phyloP scores from a whole-genome alignment of 2,329 filamentous ascomycete species.

The Penicillium occitanis region DNA sequence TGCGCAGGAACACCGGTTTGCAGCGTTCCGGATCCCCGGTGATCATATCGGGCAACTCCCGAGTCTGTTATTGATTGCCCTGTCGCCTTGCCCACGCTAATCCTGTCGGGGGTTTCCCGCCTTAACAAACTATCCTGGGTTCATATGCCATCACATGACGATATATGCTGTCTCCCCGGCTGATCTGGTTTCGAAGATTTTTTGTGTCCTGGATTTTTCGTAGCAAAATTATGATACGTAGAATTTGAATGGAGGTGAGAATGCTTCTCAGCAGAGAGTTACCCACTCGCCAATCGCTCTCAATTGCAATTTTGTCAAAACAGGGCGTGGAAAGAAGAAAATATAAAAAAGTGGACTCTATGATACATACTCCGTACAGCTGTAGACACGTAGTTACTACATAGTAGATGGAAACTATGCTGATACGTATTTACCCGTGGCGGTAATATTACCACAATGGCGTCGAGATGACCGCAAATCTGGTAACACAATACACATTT shows the following conservation, averaged over 20 bases:
- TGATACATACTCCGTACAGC: neutral
- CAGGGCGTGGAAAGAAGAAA: conserved; percentile 4
- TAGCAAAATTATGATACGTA: neutral
- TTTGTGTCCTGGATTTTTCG: neutral
- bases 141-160: neutral
- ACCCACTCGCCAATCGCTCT: neutral
- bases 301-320: neutral
- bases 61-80: conserved; percentile 10
- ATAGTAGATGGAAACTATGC: neutral
- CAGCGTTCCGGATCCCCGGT: conserved; percentile 9
- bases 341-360: neutral
- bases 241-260: neutral
- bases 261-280: neutral
- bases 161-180: neutral
- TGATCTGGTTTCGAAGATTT: neutral
- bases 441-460: neutral
- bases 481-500: neutral
- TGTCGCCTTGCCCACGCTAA: conserved; percentile 1
- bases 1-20: no score
- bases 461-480: neutral
- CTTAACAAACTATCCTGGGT: neutral
- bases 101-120: conserved; percentile 7
- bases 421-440: neutral
- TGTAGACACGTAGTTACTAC: neutral
- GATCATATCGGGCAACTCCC: conserved; percentile 15